phyloP scores from a whole-genome alignment of 495 filamentous ascomycete genomes.

The Penicillium silybi region DNA sequence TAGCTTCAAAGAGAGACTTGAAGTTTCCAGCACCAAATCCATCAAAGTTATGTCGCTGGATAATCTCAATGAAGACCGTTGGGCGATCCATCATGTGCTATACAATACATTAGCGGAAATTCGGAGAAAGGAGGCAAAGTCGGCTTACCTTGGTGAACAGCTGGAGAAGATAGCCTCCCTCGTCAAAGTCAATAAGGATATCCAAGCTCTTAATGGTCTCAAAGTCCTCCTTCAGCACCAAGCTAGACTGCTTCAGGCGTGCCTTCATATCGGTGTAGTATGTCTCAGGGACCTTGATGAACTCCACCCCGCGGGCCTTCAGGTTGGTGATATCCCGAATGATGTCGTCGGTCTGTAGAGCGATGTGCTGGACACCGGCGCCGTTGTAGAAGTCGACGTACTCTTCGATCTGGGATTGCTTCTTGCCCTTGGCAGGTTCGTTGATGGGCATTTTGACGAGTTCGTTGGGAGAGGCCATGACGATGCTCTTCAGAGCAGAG shows the following conservation, averaged over 20 bases:
- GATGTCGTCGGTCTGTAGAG: slow-evolving; percentile 75
- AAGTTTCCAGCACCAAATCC: slow-evolving; percentile 96
- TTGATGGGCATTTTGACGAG: slow-evolving; percentile 96
- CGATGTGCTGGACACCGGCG: slow-evolving; percentile 86
- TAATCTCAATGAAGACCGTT: slow-evolving; percentile 92
- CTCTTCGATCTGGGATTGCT: slow-evolving; percentile 87
- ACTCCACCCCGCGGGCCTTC: slow-evolving; percentile 76
- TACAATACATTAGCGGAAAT: slow-evolving; percentile 15
- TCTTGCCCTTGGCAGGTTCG: slow-evolving; percentile 83
- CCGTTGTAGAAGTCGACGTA: slow-evolving; percentile 85
- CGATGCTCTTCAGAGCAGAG: slow-evolving; percentile 76
- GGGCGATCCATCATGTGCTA: slow-evolving; percentile 85
- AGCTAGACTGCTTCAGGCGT: slow-evolving; percentile 53
- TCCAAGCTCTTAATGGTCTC: slow-evolving; percentile 66
- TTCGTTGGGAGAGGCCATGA: slow-evolving; percentile 81
- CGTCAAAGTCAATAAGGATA: slow-evolving; percentile 89
- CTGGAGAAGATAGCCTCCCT: slow-evolving; percentile 79
- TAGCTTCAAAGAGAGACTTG: slow-evolving; percentile 87
- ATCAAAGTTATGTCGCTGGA: slow-evolving; percentile 79
- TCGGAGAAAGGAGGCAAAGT: background rate
- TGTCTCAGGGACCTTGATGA: slow-evolving; percentile 76
- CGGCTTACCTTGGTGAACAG: slow-evolving; percentile 71
- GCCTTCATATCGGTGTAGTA: slow-evolving; percentile 76
- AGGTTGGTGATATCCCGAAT: slow-evolving; percentile 68
- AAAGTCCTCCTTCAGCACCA: slow-evolving; percentile 68